Evolutionary conservation across 257 asterid species (phyloP).

Genomic region (Linaria vulgaris): DNA sequence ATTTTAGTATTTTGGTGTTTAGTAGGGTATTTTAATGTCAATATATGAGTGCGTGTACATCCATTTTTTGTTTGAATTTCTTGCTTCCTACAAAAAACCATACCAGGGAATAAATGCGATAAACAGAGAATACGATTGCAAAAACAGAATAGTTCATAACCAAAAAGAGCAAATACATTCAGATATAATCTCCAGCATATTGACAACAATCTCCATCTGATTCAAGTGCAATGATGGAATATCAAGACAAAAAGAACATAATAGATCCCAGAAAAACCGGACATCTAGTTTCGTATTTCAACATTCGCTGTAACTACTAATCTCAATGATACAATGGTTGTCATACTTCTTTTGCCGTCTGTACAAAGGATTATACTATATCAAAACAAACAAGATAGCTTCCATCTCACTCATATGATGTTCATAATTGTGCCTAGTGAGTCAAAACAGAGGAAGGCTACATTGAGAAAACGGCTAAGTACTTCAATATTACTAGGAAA

Average conservation of each 20-base stretch:
- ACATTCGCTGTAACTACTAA: slow-evolving; percentile 14
- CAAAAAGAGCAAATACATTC: no score
- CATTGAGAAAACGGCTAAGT: slow-evolving; percentile 6
- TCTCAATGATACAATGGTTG: slow-evolving; percentile 1
- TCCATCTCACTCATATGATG: slow-evolving; percentile 26
- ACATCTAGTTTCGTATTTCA: slow-evolving; percentile 5
- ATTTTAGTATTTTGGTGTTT: no score
- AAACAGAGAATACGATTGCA: no score
- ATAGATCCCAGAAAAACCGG: neutral
- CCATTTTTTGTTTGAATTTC: no score
- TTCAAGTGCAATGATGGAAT: slow-evolving; percentile 9
- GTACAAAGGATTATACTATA: neutral
- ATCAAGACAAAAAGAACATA: neutral
- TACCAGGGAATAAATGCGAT: no score
- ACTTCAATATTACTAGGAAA: neutral
- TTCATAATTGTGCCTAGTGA: slow-evolving; percentile 14
- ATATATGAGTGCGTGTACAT: no score
- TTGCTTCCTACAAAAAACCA: no score
- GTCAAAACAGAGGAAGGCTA: slow-evolving; percentile 2
- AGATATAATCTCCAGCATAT: neutral
- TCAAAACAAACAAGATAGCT: slow-evolving; percentile 20
- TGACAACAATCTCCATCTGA: neutral
- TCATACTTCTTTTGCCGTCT: slow-evolving; percentile 8
- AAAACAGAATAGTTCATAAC: no score
- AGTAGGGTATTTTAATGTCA: no score